Base-by-base conservation (phyloP, 108 stramenopile species). In the Nitzschia inconspicua region DNA sequence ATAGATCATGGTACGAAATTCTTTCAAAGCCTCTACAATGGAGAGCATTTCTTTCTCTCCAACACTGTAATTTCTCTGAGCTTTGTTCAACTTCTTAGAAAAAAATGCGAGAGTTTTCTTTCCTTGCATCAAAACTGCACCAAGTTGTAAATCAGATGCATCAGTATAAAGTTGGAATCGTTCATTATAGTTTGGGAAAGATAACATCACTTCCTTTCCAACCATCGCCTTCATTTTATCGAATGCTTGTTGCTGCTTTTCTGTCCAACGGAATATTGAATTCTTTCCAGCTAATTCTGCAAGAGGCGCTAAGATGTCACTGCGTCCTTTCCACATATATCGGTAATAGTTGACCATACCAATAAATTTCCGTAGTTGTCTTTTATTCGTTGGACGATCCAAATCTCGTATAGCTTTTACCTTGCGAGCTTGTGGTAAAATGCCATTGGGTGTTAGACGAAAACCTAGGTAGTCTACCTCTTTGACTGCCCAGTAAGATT, bases 261-360 rank as follows among this genome's bases (percentile, higher is more conserved):
- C 10, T 3, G 56, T 57, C 77, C 75, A 79, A 1, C 60, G 31
- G 47, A 44, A 73, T 16, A n/a, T n/a, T n/a, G 61, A 59, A 47
- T 36, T 35, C 10, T 70, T 59, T 0, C 57, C 55, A 13, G 54
- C 29, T 1, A 81, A 46, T 7, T 32, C 30, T 13, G 68, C 71
- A 22, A 82, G 65, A 22, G 80, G 73, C 1, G 76, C 76, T 18
- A 78, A 49, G 10, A 75, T 19, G 19, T 82, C 47, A 8, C 47
- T 57, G 13, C 75, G 42, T 36, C 51, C 39, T 30, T 19, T 34
- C 73, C 73, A 79, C 44, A 79, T 59, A 48, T 81, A 76, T 22
- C 54, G 63, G 60, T 81, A 77, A 32, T 78, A 78, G 11, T 77
- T 74, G 4, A 75, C 50, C 55, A 62, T 61, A 0, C 69, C 78